Evolutionary conservation across 1,284 basidiomycete species (phyloP).

Genomic region (Stygiomarasmius scandens): DNA sequence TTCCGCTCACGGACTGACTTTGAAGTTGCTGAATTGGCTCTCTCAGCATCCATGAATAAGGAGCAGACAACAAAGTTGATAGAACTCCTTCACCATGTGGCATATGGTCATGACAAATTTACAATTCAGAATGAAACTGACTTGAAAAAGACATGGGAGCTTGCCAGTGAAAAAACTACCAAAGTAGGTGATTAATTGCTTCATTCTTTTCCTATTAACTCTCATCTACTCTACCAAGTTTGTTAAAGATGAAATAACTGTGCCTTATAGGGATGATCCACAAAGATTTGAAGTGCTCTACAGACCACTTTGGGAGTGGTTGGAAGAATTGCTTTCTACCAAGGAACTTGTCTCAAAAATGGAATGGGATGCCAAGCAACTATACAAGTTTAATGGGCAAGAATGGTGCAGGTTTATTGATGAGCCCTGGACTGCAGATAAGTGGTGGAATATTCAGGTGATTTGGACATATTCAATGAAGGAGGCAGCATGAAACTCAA

Average conservation of each 20-base stretch:
- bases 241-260: background rate
- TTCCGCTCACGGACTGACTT: constrained; percentile 24
- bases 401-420: background rate
- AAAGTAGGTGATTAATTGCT: background rate
- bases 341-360: background rate
- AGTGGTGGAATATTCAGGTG: constrained; percentile 18
- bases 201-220: background rate
- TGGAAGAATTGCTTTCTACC: background rate
- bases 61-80: constrained; percentile 22
- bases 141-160: constrained; percentile 4
- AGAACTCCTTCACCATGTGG: constrained; percentile 15
- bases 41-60: constrained; percentile 21
- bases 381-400: background rate
- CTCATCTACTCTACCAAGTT: background rate
- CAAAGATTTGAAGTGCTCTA: background rate
- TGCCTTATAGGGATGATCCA: background rate
- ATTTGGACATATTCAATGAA: constrained; percentile 34
- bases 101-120: constrained; percentile 1
- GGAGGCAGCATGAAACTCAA: no score
- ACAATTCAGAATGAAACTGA: background rate
- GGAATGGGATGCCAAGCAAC: constrained; percentile 4
- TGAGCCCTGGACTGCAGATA: constrained; percentile 8
- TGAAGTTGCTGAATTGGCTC: constrained; percentile 26
- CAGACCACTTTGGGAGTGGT: constrained; percentile 5
- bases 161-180: constrained; percentile 1